Evolutionary conservation across 768 basidiomycete genomes (phyloP), one percentile per base, ranked within the genome.

Genomic region (Lactarius vividus): DNA sequence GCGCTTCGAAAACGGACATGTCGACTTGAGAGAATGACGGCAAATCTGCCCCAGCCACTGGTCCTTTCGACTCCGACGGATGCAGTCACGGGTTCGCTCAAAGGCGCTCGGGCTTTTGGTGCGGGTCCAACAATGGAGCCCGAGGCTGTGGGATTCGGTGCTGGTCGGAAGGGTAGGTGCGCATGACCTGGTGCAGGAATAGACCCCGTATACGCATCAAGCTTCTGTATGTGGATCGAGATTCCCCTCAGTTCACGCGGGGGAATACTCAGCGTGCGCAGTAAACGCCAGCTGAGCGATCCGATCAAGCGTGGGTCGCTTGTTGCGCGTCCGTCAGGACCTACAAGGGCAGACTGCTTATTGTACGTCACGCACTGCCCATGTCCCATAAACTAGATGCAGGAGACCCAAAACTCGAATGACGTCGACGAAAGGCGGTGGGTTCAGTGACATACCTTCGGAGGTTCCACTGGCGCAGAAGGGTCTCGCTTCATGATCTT

Each of bases 401-500:
- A 35, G 23, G 2, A 66, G 1, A 42, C 63, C 28, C 5, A 62
- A 54, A 13, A 66, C 61, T 29, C 63, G 59, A 62, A 40, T 46
- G 46, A 65, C 31, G 57, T 33, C 16, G 33, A 52, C 44, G 49
- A 33, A 16, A 39, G 15, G 8, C 23, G 16, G 53, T 31, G 23
- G 42, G 54, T 16, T 35, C 37, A 63, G 20, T 54, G 7, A 72
- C 78, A 42, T 67, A 94, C 94, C 83, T 99, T 98, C 0, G 96
- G 89, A 26, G 90, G 83, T 71, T 98, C 97, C 16, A 91, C 80
- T 0, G 97, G 94, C 1, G 96, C 94, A 54, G 82, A 83, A 1
- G 91, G 87, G 74, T 92, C 88, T 26, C 96, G 84, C 71, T 88
- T 89, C 89, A 97, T 88, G 70, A 98, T 78, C 75, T 96, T 97